These are phyloP conservation scores for Ciborinia camelliae DNA, from an alignment of 2,329 filamentous ascomycete genomes.

Conservation along the genomic window DNA sequence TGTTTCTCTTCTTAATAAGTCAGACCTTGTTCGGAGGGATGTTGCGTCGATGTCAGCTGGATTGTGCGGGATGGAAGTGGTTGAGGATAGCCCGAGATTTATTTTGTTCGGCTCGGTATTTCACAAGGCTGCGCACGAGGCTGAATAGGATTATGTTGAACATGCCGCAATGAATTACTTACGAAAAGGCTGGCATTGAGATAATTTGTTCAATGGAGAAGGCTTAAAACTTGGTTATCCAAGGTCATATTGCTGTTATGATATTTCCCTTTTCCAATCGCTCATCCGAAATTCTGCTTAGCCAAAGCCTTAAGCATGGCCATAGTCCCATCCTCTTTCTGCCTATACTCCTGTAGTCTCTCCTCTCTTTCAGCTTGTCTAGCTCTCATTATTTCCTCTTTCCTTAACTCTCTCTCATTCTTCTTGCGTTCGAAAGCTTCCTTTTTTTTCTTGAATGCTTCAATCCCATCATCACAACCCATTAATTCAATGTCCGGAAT, in stretches of 20 bases:
- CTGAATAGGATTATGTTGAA: not conserved
- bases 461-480: slow-evolving; percentile 63
- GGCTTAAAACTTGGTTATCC: not conserved
- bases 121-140: slow-evolving; percentile 13
- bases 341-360: slow-evolving; percentile 62
- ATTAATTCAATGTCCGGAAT: slow-evolving; percentile 73
- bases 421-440: slow-evolving; percentile 67
- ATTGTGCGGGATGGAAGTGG: not conserved
- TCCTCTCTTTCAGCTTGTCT: slow-evolving; percentile 77
- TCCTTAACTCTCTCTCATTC: slow-evolving; percentile 76
- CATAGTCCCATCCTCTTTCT: slow-evolving; percentile 82
- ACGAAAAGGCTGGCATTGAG: not conserved
- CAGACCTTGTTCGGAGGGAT: not conserved
- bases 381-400: slow-evolving; percentile 76
- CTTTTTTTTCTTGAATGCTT: slow-evolving; percentile 66
- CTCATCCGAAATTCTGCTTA: slow-evolving; percentile 67
- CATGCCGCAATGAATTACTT: not conserved
- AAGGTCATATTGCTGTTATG: not conserved
- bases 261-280: not conserved
- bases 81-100: not conserved
- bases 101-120: slow-evolving; percentile 8
- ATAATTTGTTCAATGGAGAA: not conserved
- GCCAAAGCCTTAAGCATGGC: slow-evolving; percentile 76
- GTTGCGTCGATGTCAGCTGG: not conserved
- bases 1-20: too few species aligned